Conservation (phyloP, 768 basidiomycete genomes). For the Panellus pusillus region DNA sequence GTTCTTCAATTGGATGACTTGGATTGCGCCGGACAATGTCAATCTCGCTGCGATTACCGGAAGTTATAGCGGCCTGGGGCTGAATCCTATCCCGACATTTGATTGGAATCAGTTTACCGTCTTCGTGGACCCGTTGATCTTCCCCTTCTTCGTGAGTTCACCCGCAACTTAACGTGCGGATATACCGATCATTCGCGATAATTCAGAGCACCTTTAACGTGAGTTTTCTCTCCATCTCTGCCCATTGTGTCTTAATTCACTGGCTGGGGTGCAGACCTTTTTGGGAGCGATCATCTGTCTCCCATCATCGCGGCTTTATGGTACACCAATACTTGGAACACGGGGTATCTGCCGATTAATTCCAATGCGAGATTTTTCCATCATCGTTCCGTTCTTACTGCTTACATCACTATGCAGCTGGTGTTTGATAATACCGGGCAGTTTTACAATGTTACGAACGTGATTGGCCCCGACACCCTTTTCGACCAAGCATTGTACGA, state of each 20-base stretch:
- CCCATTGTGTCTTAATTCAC: background rate
- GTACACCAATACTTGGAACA: slow-evolving; percentile 37
- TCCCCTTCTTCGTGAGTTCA: slow-evolving; percentile 36
- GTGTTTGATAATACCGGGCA: slow-evolving; percentile 45
- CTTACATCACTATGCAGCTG: background rate
- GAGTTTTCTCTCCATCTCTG: background rate
- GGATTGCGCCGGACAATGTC: slow-evolving; percentile 36
- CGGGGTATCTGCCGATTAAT: slow-evolving; percentile 38
- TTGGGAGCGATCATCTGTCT: slow-evolving; percentile 8
- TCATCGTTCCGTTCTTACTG: background rate
- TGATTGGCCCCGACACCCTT: slow-evolving; percentile 32
- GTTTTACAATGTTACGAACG: slow-evolving; percentile 39
- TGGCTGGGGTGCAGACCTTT: slow-evolving; percentile 1
- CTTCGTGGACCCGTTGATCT: slow-evolving; percentile 29
- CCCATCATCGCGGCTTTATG: slow-evolving; percentile 11
- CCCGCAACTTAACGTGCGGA: slow-evolving; percentile 8
- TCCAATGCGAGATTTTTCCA: slow-evolving; percentile 27
- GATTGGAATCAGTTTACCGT: slow-evolving; percentile 34
- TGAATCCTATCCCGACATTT: slow-evolving; percentile 31
- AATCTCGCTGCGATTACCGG: slow-evolving; percentile 31
- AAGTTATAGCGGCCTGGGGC: slow-evolving; percentile 33
- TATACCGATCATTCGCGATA: too few species aligned
- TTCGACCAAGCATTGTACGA: slow-evolving; percentile 36
- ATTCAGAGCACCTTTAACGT: slow-evolving; percentile 19
- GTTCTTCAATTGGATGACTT: slow-evolving; percentile 41